Evolutionary conservation across 2,329 filamentous ascomycete species (phyloP).

Genomic region (Keithomyces neogunnii): DNA sequence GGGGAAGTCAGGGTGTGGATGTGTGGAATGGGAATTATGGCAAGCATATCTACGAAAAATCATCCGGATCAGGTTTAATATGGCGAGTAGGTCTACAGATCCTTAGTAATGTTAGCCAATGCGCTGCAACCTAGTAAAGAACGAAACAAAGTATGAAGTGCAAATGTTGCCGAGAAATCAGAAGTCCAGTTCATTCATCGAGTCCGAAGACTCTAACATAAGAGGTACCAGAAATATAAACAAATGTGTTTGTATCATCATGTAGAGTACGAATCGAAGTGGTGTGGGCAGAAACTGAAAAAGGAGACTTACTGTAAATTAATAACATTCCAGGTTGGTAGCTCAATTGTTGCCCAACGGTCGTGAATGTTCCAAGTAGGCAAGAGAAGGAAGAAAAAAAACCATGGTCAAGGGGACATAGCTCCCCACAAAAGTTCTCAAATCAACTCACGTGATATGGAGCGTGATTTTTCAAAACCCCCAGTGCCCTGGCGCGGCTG

Average conservation of each 20-base stretch:
- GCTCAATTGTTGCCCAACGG: not conserved
- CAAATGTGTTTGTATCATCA: constrained; percentile 65
- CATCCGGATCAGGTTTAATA: not conserved
- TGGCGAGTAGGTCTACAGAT: not conserved
- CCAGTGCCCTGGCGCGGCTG: not conserved
- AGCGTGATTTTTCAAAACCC: not conserved
- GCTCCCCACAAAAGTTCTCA: not conserved
- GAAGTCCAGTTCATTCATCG: constrained; percentile 85
- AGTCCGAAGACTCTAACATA: constrained; percentile 67
- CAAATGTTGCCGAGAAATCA: constrained; percentile 39
- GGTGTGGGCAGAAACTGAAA: not conserved
- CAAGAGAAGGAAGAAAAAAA: not conserved
- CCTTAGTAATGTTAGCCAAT: constrained; percentile 6
- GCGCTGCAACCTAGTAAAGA: not conserved
- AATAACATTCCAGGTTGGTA: not conserved
- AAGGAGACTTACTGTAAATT: constrained; percentile 7
- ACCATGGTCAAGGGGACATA: not conserved
- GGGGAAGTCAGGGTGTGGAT: constrained; percentile 1
- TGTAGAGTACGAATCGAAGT: constrained; percentile 17
- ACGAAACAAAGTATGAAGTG: not conserved
- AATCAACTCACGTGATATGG: not conserved
- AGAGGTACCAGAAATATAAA: constrained; percentile 93
- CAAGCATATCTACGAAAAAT: not conserved
- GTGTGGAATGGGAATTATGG: not conserved
- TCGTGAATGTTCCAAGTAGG: not conserved